Conservation (phyloP, 208 protist genomes). For the Trypanosoma scelopori region DNA sequence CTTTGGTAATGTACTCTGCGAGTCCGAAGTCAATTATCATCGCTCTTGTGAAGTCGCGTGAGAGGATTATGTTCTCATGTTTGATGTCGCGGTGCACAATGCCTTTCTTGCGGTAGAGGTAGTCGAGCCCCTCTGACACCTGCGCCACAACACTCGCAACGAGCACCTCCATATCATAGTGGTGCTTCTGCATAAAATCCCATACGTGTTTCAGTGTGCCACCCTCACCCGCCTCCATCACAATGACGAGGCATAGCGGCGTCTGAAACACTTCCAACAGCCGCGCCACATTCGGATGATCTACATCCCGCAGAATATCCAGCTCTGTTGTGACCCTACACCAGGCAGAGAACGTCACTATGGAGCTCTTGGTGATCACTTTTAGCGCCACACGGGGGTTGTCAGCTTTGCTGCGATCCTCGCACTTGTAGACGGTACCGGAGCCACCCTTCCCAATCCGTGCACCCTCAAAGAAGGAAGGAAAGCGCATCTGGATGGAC, state of each 20-base stretch:
- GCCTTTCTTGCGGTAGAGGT: conserved; percentile 57
- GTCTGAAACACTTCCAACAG: conserved; percentile 79
- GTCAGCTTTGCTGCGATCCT: conserved; percentile 43
- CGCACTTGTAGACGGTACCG: conserved; percentile 76
- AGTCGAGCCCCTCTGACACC: conserved; percentile 58
- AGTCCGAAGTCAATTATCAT: conserved; percentile 90
- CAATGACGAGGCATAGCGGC: conserved; percentile 46
- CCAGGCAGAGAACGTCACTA: conserved; percentile 44
- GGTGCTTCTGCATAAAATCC: conserved; percentile 36
- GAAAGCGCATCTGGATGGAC: conserved; percentile 59
- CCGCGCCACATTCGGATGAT: conserved; percentile 56
- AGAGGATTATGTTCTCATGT: conserved; percentile 83
- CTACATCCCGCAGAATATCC: conserved; percentile 39
- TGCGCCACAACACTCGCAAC: conserved; percentile 56
- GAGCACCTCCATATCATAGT: conserved; percentile 51
- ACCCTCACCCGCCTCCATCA: conserved; percentile 78
- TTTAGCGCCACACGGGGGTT: conserved; percentile 59
- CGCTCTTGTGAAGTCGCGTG: conserved; percentile 48
- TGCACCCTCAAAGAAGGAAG: conserved; percentile 63
- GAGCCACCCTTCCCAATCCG: conserved; percentile 62
- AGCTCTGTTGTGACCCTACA: conserved; percentile 51
- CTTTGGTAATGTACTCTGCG: conserved; percentile 48
- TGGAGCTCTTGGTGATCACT: conserved; percentile 42
- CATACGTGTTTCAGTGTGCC: conserved; percentile 52
- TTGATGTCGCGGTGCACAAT: conserved; percentile 89